Percentiles rank a stretch among this genome's conserved stretches.
Conservation (phyloP, 208 protist genomes). For the Wallacemonas sp. region DNA sequence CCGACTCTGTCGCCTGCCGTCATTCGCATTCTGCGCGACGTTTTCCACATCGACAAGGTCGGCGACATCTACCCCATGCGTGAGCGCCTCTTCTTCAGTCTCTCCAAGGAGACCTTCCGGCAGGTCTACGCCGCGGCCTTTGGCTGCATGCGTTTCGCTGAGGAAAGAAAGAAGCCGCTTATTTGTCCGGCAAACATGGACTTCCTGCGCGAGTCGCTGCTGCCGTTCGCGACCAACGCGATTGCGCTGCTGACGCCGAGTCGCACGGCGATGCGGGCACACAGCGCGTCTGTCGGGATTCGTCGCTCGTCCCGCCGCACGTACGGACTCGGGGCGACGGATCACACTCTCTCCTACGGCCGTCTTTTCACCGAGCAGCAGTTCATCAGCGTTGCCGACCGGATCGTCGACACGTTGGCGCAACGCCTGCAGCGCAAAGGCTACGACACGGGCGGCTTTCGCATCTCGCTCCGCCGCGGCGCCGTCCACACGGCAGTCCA, state of each 20-base stretch:
- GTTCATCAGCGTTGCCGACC: constrained; percentile 34
- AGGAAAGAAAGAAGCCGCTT: constrained; percentile 39
- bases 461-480: constrained; percentile 25
- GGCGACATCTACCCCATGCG: constrained; percentile 39
- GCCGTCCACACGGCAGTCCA: not conserved
- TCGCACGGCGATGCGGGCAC: constrained; percentile 20
- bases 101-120: constrained; percentile 45
- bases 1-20: constrained; percentile 60
- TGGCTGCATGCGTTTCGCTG: constrained; percentile 52
- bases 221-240: constrained; percentile 33
- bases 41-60: constrained; percentile 64
- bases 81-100: constrained; percentile 46
- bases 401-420: constrained; percentile 19
- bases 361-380: constrained; percentile 58
- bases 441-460: constrained; percentile 25
- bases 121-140: constrained; percentile 42
- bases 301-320: not conserved
- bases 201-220: not conserved
- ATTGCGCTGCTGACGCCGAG: constrained; percentile 36
- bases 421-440: constrained; percentile 28
- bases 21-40: constrained; percentile 44
- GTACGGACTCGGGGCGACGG: not conserved
- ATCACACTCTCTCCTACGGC: constrained; percentile 38
- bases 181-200: constrained; percentile 28
- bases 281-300: not conserved